A percentile compares a stretch with the other conserved stretches of the same genome.
Evolutionary conservation across 2,329 filamentous ascomycete species (phyloP).

Genomic region (Colletotrichum lentis): DNA sequence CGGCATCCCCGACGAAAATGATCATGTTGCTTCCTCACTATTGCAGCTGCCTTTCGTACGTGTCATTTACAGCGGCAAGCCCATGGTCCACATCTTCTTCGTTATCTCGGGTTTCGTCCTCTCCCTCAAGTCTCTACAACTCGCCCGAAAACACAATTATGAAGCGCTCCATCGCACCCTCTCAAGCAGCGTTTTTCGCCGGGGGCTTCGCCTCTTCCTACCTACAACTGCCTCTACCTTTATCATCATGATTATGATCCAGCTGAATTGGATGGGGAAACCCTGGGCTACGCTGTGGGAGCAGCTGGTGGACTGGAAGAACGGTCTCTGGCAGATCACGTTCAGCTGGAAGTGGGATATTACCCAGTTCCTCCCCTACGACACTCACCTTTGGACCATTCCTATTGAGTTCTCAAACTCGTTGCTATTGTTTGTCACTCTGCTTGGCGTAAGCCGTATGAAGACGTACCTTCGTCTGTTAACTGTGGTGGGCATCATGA

Average conservation of each 20-base stretch:
- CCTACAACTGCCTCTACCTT: constrained; percentile 56
- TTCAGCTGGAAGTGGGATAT: constrained; percentile 45
- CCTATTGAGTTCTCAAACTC: constrained; percentile 58
- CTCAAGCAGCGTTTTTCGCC: constrained; percentile 57
- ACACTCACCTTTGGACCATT: constrained; percentile 59
- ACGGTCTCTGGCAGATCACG: constrained; percentile 40
- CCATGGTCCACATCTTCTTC: constrained; percentile 62
- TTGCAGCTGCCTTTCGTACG: constrained; percentile 57
- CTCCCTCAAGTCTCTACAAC: constrained; percentile 54
- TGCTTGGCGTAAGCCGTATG: constrained; percentile 48
- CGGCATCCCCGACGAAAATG: constrained; percentile 45
- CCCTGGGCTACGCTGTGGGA: constrained; percentile 41
- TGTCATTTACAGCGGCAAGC: constrained; percentile 55
- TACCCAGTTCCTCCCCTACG: constrained; percentile 46
- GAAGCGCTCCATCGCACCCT: constrained; percentile 51
- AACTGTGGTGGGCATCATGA: constrained; percentile 44
- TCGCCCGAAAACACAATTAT: constrained; percentile 50
- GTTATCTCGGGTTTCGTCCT: constrained; percentile 60
- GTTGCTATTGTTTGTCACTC: constrained; percentile 52
- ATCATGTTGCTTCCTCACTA: constrained; percentile 44
- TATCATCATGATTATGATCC: constrained; percentile 48
- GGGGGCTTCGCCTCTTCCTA: constrained; percentile 57
- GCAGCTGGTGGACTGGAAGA: constrained; percentile 44
- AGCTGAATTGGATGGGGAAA: constrained; percentile 44
- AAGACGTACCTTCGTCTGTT: constrained; percentile 46